Conservation (phyloP, 495 filamentous ascomycete genomes). For the Talaromyces stipitatus region DNA sequence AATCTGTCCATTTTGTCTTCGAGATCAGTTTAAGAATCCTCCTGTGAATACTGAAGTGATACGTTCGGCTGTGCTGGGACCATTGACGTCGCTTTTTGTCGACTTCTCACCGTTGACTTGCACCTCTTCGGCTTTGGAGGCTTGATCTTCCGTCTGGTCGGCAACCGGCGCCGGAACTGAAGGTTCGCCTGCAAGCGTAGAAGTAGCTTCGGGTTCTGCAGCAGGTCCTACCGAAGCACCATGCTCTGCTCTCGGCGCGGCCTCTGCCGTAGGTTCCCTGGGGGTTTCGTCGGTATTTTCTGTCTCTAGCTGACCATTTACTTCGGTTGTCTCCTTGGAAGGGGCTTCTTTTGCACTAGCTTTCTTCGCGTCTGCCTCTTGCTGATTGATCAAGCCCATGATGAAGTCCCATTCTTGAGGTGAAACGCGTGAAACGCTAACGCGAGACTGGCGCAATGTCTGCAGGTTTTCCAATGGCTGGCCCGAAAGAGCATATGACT, state of each 20-base stretch:
- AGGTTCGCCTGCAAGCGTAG: neutral
- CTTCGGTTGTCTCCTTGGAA: neutral
- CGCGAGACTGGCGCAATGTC: slow-evolving; percentile 65
- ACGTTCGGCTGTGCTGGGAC: neutral
- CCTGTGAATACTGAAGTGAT: neutral
- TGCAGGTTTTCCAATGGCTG: slow-evolving; percentile 72
- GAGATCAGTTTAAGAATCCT: neutral
- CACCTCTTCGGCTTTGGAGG: neutral
- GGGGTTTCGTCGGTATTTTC: neutral
- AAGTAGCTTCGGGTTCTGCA: neutral
- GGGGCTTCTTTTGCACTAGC: neutral
- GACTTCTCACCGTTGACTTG: neutral
- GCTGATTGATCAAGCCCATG: slow-evolving; percentile 43
- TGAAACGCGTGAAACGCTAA: slow-evolving; percentile 78
- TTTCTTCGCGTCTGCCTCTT: slow-evolving; percentile 11
- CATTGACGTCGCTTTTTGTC: neutral
- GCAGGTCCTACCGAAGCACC: neutral
- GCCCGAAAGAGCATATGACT: slow-evolving; percentile 49
- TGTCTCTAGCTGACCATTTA: neutral
- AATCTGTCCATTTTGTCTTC: neutral
- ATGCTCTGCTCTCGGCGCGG: neutral
- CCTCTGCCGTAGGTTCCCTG: neutral
- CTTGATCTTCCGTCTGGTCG: neutral
- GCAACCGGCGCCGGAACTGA: neutral
- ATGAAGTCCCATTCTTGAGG: slow-evolving; percentile 76